Evolutionary conservation across 495 filamentous ascomycete species (phyloP), one percentile per base, ranked within the genome.

Genomic region (Penicillium silybi): DNA sequence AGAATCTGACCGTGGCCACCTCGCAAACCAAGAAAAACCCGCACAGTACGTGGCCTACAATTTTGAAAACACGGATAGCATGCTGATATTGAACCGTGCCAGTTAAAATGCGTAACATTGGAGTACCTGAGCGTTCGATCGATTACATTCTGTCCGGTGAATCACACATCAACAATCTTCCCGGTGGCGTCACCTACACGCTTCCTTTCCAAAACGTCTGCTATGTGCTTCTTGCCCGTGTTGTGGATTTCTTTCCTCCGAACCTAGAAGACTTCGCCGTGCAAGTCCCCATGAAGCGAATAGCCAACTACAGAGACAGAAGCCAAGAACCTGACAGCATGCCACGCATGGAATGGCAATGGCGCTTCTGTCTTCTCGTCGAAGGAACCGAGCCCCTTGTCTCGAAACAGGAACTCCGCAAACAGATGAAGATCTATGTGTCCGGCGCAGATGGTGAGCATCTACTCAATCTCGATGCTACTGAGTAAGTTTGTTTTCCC

Each of bases 231-330:
- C 66, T 69, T 27, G 85, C 86, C 39, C 86, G 88, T 22, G 85
- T 96, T 1, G 76, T 96, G 15, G 89, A 96, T 64, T 97, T 90
- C 69, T 82, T 76, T 27, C 93, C 93, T 1, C 68, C 70, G 15
- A 74, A 75, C 2, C 67, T 98, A 9, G 81, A 85, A 53, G 83
- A 95, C 50, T 97, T 97, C 56, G 72, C 88, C 11, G 73, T 81
- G 4, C 70, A 59, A 32, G 58, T 66, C 9, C 62, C 61, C 16
- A 67, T 80, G 38, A 78, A 63, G 46, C 75, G 77, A 47, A 57
- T 79, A 3, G 58, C 84, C 6, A 79, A 77, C 3, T 71, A 78
- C 27, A 58, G 63, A 41, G 68, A 71, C 17, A 11, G 29, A 32
- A 67, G 62, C 35, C 57, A 63, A 6, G 61, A 64, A 10, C 69